These are phyloP conservation scores for Herpetomonas tarakana DNA, from an alignment of 208 protist species.

Conservation along the genomic window DNA sequence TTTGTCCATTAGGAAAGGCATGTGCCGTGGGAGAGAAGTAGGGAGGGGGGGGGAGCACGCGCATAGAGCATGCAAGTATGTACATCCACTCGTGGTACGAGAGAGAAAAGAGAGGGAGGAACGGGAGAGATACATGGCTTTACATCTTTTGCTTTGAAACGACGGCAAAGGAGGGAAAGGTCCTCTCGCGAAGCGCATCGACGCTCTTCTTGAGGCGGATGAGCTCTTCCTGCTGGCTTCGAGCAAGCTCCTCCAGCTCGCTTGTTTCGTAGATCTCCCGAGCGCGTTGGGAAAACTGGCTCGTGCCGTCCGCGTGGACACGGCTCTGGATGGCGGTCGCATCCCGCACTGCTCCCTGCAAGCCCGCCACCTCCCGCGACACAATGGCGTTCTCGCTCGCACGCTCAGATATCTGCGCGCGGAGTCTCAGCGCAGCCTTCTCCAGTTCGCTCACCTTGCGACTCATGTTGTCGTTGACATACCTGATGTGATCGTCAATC, in stretches of 20 bases:
- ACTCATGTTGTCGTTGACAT: conserved; percentile 64
- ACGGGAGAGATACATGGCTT: conserved; percentile 6
- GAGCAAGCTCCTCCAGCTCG: conserved; percentile 82
- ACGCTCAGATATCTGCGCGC: conserved; percentile 71
- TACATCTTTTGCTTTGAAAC: conserved; percentile 77
- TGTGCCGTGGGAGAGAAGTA: no score
- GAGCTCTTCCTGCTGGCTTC: conserved; percentile 86
- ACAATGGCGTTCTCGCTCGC: conserved; percentile 67
- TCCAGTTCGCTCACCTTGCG: conserved; percentile 75
- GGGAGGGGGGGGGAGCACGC: no score
- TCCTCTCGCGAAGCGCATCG: conserved; percentile 82
- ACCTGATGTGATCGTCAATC: conserved; percentile 75
- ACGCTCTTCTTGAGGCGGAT: conserved; percentile 78
- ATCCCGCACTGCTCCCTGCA: conserved; percentile 55
- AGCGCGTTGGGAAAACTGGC: conserved; percentile 30
- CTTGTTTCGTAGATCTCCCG: conserved; percentile 72
- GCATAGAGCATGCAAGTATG: neutral
- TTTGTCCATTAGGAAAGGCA: no score
- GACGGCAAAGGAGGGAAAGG: conserved; percentile 91
- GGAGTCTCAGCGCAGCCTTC: conserved; percentile 41
- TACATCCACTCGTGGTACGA: neutral
- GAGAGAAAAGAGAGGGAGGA: conserved; percentile 1
- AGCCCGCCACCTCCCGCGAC: conserved; percentile 26
- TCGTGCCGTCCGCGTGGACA: conserved; percentile 51
- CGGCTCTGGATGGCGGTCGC: conserved; percentile 49